Base-by-base conservation (phyloP, 2,329 filamentous ascomycete genomes). In the Hymenoscyphus salicellus region DNA sequence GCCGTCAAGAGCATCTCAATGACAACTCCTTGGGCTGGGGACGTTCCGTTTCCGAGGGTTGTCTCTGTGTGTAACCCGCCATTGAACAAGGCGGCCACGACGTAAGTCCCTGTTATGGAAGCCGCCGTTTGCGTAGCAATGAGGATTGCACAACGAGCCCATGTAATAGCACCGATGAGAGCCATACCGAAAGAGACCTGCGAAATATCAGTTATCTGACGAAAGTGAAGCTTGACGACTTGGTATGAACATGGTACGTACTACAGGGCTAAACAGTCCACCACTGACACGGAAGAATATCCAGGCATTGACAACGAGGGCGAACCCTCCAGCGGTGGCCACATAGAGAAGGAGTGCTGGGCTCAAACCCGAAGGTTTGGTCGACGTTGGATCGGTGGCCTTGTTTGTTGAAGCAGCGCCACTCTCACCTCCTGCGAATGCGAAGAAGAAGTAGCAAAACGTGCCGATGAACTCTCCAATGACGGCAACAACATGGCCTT, bases 391-490 rank as follows among this genome's bases (percentile, higher is more conserved):
- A 7, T 76, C 77, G 20, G 75, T 68, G 1, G 69, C 71, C 2
- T 73, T 70, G 33, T 75, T 73, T 2, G 77, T 75, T 4, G 71
- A 69, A n/a, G 68, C 68, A 7, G 67, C 64, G 11, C 63, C 71
- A 1, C 68, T 65, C 66, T 74, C 68, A 2, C 68, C 70, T 8
- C 71, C 71, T 8, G 71, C 66, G 58, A 72, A 74, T 8, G 74
- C 74, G 70, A 77, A 65, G 63, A 73, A 67, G 60, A 75, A 63
- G 60, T 75, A 75, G 61, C 75, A 64, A 46, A 81, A 80, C 0
- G 82, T 85, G 33, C 83, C 83, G 14, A 82, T 76, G 28, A 84
- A 82, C 72, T 85, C 83, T 23, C 81, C 80, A 10, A 80, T 60
- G 16, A 78, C 75, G 33, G 80, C 81, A 52, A 84, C 76, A 56